Evolutionary conservation across 805 yeast species (phyloP).

Genomic region (Millerozyma miso): DNA sequence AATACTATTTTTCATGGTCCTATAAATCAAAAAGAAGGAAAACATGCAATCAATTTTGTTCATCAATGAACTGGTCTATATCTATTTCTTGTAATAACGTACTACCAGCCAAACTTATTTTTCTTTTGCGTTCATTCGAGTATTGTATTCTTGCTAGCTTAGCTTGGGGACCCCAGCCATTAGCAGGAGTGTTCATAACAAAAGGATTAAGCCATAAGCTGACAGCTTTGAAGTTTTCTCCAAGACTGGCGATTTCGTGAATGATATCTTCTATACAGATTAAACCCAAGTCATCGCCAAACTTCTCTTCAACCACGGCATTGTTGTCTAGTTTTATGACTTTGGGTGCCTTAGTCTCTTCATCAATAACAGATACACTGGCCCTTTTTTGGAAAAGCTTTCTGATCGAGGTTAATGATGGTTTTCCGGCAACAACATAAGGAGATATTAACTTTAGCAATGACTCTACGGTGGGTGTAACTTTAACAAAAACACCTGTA

Average conservation of each 20-base stretch:
- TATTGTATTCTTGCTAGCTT: conserved; percentile 62
- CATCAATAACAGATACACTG: conserved; percentile 40
- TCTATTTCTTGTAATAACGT: conserved; percentile 69
- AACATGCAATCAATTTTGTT: conserved; percentile 47
- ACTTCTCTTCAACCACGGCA: conserved; percentile 65
- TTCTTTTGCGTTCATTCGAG: conserved; percentile 46
- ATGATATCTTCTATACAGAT: conserved; percentile 80
- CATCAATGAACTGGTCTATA: conserved; percentile 63
- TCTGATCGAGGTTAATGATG: conserved; percentile 70
- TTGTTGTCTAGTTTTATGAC: conserved; percentile 64
- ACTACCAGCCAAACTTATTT: conserved; percentile 55
- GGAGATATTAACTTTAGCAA: conserved; percentile 67
- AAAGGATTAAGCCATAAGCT: conserved; percentile 67
- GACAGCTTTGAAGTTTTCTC: conserved; percentile 60
- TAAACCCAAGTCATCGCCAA: conserved; percentile 55
- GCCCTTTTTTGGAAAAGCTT: conserved; percentile 76
- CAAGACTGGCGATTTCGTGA: conserved; percentile 61
- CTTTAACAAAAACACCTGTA: conserved; percentile 69
- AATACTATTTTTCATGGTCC: too few relatives aligned
- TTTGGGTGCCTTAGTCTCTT: conserved; percentile 18
- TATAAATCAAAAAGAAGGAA: not conserved
- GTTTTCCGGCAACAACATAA: conserved; percentile 68
- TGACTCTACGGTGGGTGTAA: conserved; percentile 55
- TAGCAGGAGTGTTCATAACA: conserved; percentile 61
- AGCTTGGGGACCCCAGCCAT: conserved; percentile 71